Evolutionary conservation across 2,329 filamentous ascomycete species (phyloP), one percentile per base, ranked within the genome.

Genomic region (Fusarium decemcellulare): DNA sequence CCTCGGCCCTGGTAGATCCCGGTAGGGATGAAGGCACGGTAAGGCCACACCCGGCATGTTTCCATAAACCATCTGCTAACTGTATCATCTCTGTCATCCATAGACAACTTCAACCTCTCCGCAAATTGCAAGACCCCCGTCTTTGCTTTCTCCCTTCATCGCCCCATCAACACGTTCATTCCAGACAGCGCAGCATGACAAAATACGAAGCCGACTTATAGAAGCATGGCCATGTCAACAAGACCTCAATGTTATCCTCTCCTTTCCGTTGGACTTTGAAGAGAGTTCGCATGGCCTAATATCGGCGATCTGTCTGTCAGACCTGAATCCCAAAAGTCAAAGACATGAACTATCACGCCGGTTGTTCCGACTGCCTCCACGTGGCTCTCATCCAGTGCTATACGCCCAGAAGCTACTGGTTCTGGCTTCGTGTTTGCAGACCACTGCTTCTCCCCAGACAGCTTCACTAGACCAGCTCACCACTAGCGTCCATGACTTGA

Each of bases 221-320:
- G 39, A n/a, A 18, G 39, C 39, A 9, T 14, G 75, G 67, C 9
- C 67, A 78, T 16, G 79, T 88, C 6, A 83, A 81, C 0, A 77
- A 18, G 39, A 42, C 15, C 39, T 42, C 8, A 11, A 18, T n/a
- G 9, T 42, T 5, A 42, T 42, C 15, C 3, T 42, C 8, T 9
- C 8, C 39, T 8, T 42, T n/a, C n/a, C 39, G 15, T 5, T 42
- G 6, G 39, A 18, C 6, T 18, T 42, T n/a, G 15, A n/a, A 5
- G 39, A 16, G n/a, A n/a, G 15, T 9, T 42, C 16, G 9, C 39
- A 42, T n/a, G n/a, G 39, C 14, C 6, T 42, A 23, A n/a, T 42
- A 14, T 42, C 9, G 5, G 16, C 32, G 3, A 9, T 34, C 9
- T 42, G 39, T 18, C 39, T 10, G 7, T 5, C 39, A 4, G 32